Conservation (phyloP, 1,284 basidiomycete genomes). For the Moniliella sp. region DNA sequence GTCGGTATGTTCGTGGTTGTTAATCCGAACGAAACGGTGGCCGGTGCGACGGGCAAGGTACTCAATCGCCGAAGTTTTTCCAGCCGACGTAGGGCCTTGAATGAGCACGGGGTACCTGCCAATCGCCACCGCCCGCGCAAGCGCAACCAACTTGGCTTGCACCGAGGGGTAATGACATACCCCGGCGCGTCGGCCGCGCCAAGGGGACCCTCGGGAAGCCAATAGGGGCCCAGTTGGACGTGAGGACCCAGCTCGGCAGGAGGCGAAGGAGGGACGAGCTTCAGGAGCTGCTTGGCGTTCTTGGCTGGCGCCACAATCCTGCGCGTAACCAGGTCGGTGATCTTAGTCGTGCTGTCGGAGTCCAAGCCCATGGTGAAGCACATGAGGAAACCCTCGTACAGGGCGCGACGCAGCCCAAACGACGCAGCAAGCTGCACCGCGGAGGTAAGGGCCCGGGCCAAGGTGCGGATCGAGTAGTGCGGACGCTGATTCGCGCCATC, state of each 20-base stretch:
- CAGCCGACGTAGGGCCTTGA: conserved; percentile 89
- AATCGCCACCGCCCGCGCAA: conserved; percentile 72
- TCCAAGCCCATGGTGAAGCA: conserved; percentile 90
- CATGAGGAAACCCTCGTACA: conserved; percentile 95
- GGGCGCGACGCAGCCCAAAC: conserved; percentile 55
- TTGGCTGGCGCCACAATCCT: conserved; percentile 62
- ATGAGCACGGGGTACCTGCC: conserved; percentile 82
- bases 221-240: conserved; percentile 75
- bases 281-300: conserved; percentile 40
- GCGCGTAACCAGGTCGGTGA: conserved; percentile 50
- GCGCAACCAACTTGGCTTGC: conserved; percentile 73
- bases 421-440: conserved; percentile 56
- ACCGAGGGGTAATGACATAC: conserved; percentile 93
- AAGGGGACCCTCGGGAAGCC: conserved; percentile 56
- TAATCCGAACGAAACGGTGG: conserved; percentile 88
- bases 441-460: conserved; percentile 74
- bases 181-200: conserved; percentile 42
- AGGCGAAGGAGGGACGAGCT: conserved; percentile 18
- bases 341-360: conserved; percentile 48
- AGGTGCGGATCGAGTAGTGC: conserved; percentile 89
- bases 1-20: conserved; percentile 98
- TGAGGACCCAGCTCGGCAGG: conserved; percentile 5
- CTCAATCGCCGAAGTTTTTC: conserved; percentile 90
- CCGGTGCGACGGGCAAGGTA: conserved; percentile 81
- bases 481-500: conserved; percentile 87